Evolutionary conservation across 2,329 filamentous ascomycete genomes (phyloP), one percentile per base, ranked within the genome.

Genomic region (Rutstroemia sp.): DNA sequence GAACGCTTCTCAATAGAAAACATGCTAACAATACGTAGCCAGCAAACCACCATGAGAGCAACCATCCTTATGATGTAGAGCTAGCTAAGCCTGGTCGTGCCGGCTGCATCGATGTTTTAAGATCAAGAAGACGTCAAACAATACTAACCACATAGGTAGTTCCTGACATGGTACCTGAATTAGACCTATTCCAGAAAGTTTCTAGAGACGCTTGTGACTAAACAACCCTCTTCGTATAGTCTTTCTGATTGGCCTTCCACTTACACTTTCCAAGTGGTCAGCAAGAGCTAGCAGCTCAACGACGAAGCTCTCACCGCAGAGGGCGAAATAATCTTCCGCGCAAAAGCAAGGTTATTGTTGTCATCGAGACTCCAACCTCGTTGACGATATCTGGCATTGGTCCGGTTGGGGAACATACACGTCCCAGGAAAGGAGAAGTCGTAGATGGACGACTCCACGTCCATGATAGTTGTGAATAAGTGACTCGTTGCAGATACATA

Each of bases 11-110:
- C 23, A 23, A 23, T 23, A 3, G 4, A 23, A 23, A 2, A 23
- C 4, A 23, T 23, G 2, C 23, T 23, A 2, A 23, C 23, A 5
- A 23, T 23, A 23, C 4, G 36, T 4, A 61, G 61, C 51, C 73
- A n/a, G 78, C 73, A 0, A 81, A 74, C 17, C 84, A 82, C 65
- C 76, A 81, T 60, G 80, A 84, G 55, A 78, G 83, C 57, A 65
- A 69, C 4, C 69, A 71, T 9, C 64, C 76, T 0, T 80, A 78
- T 59, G 64, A 70, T 5, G 52, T 70, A 0, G 72, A 77, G 3
- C 69, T 83, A 2, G 66, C 71, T 39, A 77, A 81, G 62, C 76
- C 84, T 51, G 79, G 81, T 3, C 60, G 60, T 1, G 69, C 71
- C 16, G 81, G 81, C 0, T 81, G 79, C 0, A 68, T 84, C 6